A percentile compares a stretch with the other conserved stretches of the same genome.
Conservation (phyloP, 2,329 filamentous ascomycete species). For the Colletotrichum lentis region DNA sequence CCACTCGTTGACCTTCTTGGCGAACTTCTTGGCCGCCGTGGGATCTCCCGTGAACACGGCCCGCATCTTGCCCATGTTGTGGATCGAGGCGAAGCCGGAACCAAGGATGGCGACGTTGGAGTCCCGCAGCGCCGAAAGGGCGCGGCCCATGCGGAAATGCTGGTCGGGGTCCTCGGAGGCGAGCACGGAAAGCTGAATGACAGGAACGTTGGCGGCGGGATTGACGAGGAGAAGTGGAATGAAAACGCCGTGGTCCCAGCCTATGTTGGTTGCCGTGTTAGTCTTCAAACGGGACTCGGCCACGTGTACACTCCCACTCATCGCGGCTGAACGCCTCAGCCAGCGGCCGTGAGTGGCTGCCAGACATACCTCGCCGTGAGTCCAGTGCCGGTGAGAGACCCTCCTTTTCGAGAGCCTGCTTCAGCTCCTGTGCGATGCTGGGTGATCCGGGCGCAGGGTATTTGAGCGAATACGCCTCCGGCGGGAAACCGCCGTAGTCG, state of each 20-base stretch:
- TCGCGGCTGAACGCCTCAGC: conserved; percentile 35
- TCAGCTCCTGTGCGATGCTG: conserved; percentile 59
- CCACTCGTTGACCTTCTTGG: conserved; percentile 50
- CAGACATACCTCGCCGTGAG: conserved; percentile 44
- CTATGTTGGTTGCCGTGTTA: conserved; percentile 8
- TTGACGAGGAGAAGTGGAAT: conserved; percentile 64
- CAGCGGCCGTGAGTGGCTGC: background rate
- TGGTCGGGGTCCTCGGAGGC: conserved; percentile 57
- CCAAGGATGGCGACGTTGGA: conserved; percentile 66
- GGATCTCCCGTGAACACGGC: conserved; percentile 43
- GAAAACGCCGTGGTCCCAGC: conserved; percentile 70
- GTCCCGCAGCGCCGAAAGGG: conserved; percentile 58
- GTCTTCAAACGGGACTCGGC: background rate
- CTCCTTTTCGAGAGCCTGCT: conserved; percentile 54
- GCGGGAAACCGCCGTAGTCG: conserved; percentile 68
- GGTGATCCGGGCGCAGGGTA: conserved; percentile 66
- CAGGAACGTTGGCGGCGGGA: conserved; percentile 60
- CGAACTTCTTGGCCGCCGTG: conserved; percentile 41
- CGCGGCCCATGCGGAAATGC: conserved; percentile 62
- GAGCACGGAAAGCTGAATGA: conserved; percentile 67
- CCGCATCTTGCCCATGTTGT: conserved; percentile 62
- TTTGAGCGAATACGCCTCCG: conserved; percentile 62
- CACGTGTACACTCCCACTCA: background rate
- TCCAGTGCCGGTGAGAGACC: conserved; percentile 56
- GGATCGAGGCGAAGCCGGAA: conserved; percentile 67